A percentile compares a stretch with the other conserved stretches of the same genome.
These are phyloP conservation scores for Lepidium campestre DNA, from an alignment of 441 rosid genomes.

Conservation along the genomic window DNA sequence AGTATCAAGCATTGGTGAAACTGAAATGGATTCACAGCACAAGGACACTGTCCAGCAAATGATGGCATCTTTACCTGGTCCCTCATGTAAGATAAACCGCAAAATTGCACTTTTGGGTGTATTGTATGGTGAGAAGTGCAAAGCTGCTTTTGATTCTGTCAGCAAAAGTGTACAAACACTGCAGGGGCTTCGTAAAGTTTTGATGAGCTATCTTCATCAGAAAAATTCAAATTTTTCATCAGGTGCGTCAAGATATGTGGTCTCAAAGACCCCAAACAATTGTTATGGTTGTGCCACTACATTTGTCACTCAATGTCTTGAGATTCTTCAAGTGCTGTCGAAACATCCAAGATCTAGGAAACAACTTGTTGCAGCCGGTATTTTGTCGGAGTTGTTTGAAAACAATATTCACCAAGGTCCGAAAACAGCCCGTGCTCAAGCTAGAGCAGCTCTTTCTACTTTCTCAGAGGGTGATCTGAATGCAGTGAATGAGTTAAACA, in stretches of 20 bases:
- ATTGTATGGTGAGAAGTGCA: constrained; percentile 99
- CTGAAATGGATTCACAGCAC: constrained; percentile 99
- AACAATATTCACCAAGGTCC: constrained; percentile 99
- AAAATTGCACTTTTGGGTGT: constrained; percentile 99
- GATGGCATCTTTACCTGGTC: constrained; percentile 99
- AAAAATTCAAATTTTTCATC: constrained; percentile 68
- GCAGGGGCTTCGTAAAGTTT: constrained; percentile 97
- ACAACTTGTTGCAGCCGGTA: constrained; percentile 93
- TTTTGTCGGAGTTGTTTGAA: constrained; percentile 91
- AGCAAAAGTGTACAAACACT: constrained; percentile 99
- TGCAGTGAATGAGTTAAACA: constrained; percentile 92
- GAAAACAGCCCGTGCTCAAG: constrained; percentile 88
- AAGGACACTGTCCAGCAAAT: constrained; percentile 99
- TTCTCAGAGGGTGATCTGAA: constrained; percentile 91
- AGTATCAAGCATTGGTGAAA: constrained; percentile 98
- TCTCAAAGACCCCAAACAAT: constrained; percentile 91
- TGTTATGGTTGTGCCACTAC: constrained; percentile 99
- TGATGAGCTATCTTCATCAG: constrained; percentile 98
- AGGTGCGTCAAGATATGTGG: constrained; percentile 77
- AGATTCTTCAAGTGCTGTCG: constrained; percentile 84
- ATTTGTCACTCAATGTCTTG: constrained; percentile 98
- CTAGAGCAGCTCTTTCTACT: constrained; percentile 94
- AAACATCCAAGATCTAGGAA: constrained; percentile 81
- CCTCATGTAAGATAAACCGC: constrained; percentile 98
- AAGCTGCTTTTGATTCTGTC: constrained; percentile 99